These are phyloP conservation scores for Corylus heterophylla DNA, from an alignment of 306 rosid species.

Conservation along the genomic window DNA sequence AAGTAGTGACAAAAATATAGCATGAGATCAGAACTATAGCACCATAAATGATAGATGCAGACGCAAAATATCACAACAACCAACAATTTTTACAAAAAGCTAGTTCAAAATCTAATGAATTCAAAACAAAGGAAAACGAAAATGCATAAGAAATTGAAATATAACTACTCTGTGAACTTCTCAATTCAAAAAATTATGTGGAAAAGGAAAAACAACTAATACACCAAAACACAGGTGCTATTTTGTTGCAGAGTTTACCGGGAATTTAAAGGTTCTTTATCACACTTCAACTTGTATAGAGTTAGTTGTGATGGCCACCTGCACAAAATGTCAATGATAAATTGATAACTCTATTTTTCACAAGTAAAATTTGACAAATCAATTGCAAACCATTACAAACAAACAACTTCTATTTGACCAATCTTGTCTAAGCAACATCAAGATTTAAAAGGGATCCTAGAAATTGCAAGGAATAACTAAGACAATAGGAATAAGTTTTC, in stretches of 20 bases:
- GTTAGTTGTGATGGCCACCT: conserved; percentile 69
- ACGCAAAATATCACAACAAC: not conserved
- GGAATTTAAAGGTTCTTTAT: conserved; percentile 73
- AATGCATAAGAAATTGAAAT: not conserved
- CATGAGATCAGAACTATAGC: conserved; percentile 11
- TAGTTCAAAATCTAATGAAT: not conserved
- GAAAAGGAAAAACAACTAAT: not conserved
- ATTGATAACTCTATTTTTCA: not conserved
- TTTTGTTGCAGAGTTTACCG: conserved; percentile 53
- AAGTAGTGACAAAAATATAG: conserved; percentile 25
- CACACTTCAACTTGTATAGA: conserved; percentile 92
- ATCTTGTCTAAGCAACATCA: not conserved
- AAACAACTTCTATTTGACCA: not conserved
- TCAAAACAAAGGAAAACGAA: not conserved
- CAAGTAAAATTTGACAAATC: not conserved
- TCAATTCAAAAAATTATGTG: not conserved
- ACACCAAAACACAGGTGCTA: not conserved
- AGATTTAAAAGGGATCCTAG: not conserved
- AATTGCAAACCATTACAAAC: not conserved
- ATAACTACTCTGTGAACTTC: not conserved
- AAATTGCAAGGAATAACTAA: not conserved
- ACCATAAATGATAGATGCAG: not conserved
- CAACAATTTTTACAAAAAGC: not conserved
- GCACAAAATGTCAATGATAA: conserved; percentile 27
- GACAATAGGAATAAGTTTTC: not conserved